Conservation (phyloP, 2,329 filamentous ascomycete genomes). For the Aspergillus viridinutans region DNA sequence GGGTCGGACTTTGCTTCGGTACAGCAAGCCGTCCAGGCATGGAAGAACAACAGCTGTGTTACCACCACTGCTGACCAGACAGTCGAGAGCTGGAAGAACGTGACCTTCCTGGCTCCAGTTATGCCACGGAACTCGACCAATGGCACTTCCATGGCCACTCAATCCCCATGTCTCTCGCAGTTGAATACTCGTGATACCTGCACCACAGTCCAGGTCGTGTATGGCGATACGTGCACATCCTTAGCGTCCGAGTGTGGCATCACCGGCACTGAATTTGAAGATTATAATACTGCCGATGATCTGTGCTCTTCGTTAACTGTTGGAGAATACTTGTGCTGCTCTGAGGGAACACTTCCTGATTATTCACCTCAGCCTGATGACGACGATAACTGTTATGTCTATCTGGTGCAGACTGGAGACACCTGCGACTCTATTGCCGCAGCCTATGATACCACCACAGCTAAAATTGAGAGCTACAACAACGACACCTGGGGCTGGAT, state of each 20-base stretch:
- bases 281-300: constrained; percentile 8
- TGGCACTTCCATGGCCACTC: no score
- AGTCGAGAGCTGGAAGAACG: no score
- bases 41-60: no score
- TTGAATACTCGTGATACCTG: no score
- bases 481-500: constrained; percentile 46
- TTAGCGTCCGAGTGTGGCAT: constrained; percentile 5
- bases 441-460: constrained; percentile 28
- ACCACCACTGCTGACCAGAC: no score
- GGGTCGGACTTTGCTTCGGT: no score
- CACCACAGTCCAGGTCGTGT: no score
- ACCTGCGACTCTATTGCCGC: constrained; percentile 22
- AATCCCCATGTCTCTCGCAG: no score
- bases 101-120: no score
- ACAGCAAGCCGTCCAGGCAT: no score
- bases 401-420: constrained; percentile 32
- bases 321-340: constrained; percentile 24
- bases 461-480: constrained; percentile 39
- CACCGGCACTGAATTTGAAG: constrained; percentile 1
- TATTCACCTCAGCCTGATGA: constrained; percentile 30
- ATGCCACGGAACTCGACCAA: no score
- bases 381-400: constrained; percentile 36
- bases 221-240: no score
- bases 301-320: constrained; percentile 18
- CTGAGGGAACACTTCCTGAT: constrained; percentile 8